Evolutionary conservation across 169 alveolate genomes (phyloP), one percentile per base, ranked within the genome.

Genomic region (Eimeria falciformis): DNA sequence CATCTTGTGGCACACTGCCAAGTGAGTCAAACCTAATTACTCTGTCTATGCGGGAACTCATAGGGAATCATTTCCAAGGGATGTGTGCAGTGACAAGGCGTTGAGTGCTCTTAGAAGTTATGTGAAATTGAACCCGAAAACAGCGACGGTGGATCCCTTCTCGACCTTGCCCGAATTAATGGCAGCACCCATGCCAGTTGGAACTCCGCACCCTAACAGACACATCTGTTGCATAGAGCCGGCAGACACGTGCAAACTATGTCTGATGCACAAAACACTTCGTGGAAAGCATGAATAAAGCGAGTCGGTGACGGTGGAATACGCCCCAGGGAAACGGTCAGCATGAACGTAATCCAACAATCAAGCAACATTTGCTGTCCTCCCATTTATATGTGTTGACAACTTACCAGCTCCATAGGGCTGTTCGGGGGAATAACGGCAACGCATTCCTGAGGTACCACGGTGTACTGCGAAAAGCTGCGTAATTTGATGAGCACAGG

Each of bases 141-240:
- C 96, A 9, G 95, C 96, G 6, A 96, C 97, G 46, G 96, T 87
- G n/a, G 96, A 53, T 6, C 96, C 97, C 53, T 93, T 91, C 66
- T 93, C 84, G 71, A 95, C 96, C 75, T 94, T 94, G 47, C 92
- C 95, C 29, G 96, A 95, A 69, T 93, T 95, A 75, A 88, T 68
- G 12, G 94, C 96, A 43, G 98, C 98, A 27, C 98, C 98, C 95
- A 95, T 95, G 47, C 98, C 98, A 23, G 98, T 96, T 29, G 96
- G 89, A 66, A 96, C 94, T 65, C 98, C 98, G 92, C 98, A 96
- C 33, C 98, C 98, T 5, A 96, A 87, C 66, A 96, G 43, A 89
- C 97, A 96, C 56, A 95, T 95, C 91, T 95, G 93, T 71, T 95
- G 94, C 55, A 75, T 45, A 75, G 47, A 45, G 11, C 46, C 40